phyloP scores from a whole-genome alignment of 2,329 filamentous ascomycete genomes.

The Ceratocystis cubensis region DNA sequence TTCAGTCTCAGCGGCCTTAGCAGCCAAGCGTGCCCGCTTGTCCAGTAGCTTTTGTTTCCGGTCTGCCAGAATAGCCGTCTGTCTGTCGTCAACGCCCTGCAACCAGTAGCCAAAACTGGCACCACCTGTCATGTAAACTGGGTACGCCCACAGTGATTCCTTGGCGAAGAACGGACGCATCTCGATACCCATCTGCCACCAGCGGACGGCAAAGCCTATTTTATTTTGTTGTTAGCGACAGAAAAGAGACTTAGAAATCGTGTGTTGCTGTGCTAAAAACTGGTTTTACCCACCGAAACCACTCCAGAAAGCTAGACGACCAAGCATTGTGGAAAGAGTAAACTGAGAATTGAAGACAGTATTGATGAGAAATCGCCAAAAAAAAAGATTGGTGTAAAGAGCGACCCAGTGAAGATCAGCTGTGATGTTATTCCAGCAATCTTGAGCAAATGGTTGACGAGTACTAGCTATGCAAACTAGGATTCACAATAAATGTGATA shows the following conservation, averaged over 20 bases:
- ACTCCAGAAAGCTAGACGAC: conserved; percentile 66
- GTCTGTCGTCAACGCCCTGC: conserved; percentile 73
- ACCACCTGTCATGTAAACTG: conserved; percentile 71
- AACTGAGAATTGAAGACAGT: neutral
- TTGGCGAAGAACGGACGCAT: conserved; percentile 89
- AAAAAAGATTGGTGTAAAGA: neutral
- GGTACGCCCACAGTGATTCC: conserved; percentile 80
- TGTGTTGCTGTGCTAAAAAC: neutral
- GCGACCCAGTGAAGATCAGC: neutral
- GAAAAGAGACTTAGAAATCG: neutral
- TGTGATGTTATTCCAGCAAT: neutral
- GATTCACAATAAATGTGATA: too few species aligned
- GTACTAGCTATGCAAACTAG: neutral
- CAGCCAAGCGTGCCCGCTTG: conserved; percentile 62
- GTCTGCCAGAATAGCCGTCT: conserved; percentile 62
- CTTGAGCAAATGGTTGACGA: neutral
- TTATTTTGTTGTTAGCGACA: neutral
- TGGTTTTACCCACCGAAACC: conserved; percentile 63
- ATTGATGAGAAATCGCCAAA: neutral
- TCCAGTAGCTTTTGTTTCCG: conserved; percentile 72
- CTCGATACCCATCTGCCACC: conserved; percentile 97
- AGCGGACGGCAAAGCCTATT: conserved; percentile 73
- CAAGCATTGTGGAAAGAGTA: conserved; percentile 39
- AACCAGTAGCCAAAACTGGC: conserved; percentile 96
- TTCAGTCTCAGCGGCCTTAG: conserved; percentile 30